Base-by-base conservation (phyloP, 495 filamentous ascomycete species). In the Hapsidospora chrysogenum region DNA sequence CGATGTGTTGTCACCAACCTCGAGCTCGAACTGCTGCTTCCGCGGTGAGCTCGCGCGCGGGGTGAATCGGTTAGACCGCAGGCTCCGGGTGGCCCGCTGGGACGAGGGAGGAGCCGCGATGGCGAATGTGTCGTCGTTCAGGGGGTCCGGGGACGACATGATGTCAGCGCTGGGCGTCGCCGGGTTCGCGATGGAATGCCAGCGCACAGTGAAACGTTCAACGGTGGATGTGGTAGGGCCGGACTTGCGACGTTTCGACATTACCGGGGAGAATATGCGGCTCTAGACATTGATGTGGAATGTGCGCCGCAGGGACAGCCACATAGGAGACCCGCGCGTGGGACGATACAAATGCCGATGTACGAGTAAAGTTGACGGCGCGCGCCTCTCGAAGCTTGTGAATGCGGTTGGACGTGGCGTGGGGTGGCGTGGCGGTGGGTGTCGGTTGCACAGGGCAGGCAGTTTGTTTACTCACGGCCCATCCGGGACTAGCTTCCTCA, bases 21-120 rank as follows among this genome's bases (percentile, higher is more conserved):
- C 64, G 28, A 70, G 52, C 48, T 68, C 56, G 33, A 70, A 69
- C 10, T 53, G 68, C 40, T 60, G 63, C 44, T 68, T 68, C 15
- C 55, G 55, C 23, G 68, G 65, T 9, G 68, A 68, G 22, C 44
- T 50, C 31, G 23, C 38, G 22, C 47, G 38, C 39, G 50, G 48
- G 41, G 45, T 20, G 34, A 47, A 41, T 21, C 46, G 43, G 41
- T 51, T 36, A 22, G 46, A 27, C 9, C 42, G 31, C 40, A 50
- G 46, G 38, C 42, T 56, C 33, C 47, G 49, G 27, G 42, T 44
- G 34, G 38, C 40, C 17, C 48, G 53, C 35, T 39, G 48, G 39
- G 46, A 32, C 31, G 35, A 34, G 13, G 50, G 43, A 31, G 41
- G 49, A 23, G 43, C 49, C 17, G 51, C 50, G 40, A 44, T 51